Evolutionary conservation across 2,329 filamentous ascomycete species (phyloP), one percentile per base, ranked within the genome.

Genomic region (Sporothrix phasma): DNA sequence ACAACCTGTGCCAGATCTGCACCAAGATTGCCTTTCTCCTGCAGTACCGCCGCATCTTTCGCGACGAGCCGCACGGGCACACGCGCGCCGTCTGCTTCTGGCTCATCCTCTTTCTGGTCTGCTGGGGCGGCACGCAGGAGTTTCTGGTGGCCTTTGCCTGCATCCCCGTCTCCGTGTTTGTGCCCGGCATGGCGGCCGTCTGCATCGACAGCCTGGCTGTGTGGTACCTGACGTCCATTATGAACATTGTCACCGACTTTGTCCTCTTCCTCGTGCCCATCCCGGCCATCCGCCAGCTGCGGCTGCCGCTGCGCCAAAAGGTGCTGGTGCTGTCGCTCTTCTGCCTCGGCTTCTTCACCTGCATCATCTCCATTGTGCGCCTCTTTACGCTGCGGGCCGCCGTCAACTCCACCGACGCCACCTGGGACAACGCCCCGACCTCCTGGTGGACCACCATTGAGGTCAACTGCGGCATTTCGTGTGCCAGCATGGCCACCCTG

Each of bases 181-280:
- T 71, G 45, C 54, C 67, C 15, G 60, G 61, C 15, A 59, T 69
- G 5, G 61, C 66, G 0, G 65, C 58, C n/a, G 63, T 56, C 1
- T 74, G 73, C 62, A 67, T 75, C 45, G 58, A 70, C 43, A 69
- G 66, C 11, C 58, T 74, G 7, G 53, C 67, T 0, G 69, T 73
- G 1, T 74, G 71, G 71, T 73, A 68, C 56, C 66, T 71, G 0
- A 72, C 72, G 19, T 71, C 72, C 1, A 65, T 67, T 11, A 85
- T 96, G 72, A 97, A 97, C 76, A 90, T 97, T 70, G 88, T 95
- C 67, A 96, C 92, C 29, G 92, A 97, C 71, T 79, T 96, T 63
- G 88, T 90, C 51, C 90, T 97, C 59, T 80, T 97, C 26, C 87
- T 94, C 58, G 78, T 97, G 15, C 92, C 93, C 0, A 90, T 97